Percentiles rank a stretch among this genome's conserved stretches.
Conservation (phyloP, 805 yeast genomes). For the Lipomyces starkeyi region DNA sequence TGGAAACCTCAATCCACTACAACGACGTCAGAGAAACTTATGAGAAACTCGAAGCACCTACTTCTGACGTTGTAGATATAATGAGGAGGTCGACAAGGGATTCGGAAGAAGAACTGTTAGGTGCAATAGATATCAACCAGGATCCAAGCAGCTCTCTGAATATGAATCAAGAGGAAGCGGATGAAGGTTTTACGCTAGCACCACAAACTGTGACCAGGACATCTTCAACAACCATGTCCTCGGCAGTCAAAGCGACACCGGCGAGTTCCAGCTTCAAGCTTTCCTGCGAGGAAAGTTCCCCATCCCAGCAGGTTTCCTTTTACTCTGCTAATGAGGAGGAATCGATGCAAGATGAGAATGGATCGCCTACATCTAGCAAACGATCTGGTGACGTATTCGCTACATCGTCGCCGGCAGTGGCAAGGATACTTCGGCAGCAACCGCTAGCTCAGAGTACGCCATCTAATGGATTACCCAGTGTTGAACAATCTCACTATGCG, state of each 20-base stretch:
- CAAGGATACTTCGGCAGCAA: background rate
- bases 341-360: background rate
- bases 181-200: background rate
- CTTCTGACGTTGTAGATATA: background rate
- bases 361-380: background rate
- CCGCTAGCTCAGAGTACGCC: constrained; percentile 32
- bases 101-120: background rate
- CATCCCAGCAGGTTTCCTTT: constrained; percentile 22
- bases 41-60: background rate
- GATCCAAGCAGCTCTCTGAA: background rate
- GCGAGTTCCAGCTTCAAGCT: constrained; percentile 2
- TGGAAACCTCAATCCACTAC: constrained; percentile 14
- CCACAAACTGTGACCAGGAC: background rate
- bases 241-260: background rate
- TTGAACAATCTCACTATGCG: background rate
- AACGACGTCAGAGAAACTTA: constrained; percentile 1
- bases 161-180: background rate
- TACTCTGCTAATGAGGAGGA: constrained; percentile 24
- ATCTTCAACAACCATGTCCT: background rate
- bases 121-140: background rate
- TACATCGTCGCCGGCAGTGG: background rate
- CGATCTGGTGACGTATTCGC: background rate
- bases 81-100: background rate
- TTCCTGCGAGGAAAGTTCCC: constrained; percentile 13
- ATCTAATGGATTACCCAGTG: background rate